Base-by-base conservation (phyloP, 345 rosid species). In the Bruguiera gymnorhiza region DNA sequence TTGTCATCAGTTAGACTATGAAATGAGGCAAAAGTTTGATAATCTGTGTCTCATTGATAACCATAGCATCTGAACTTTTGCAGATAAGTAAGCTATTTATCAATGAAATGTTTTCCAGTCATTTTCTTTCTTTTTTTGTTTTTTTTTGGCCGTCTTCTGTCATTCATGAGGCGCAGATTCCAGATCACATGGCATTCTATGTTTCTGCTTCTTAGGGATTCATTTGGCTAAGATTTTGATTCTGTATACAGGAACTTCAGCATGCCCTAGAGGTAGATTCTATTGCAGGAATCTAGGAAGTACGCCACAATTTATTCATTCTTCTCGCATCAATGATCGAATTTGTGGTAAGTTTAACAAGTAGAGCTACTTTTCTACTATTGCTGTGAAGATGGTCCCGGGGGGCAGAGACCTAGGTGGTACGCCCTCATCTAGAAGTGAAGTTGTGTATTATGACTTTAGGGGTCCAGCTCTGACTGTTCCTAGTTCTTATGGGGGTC, bases 221-320 rank as follows among this genome's bases (percentile, higher is more conserved):
- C 31, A 62, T 59, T 63, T 46, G 76, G 36, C 6, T 74, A 19
- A 43, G 9, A 56, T 74, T n/a, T 57, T 68, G 66, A 21, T 66
- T 62, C 36, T 69, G 26, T 69, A 62, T 76, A 66, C 87, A 94
- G 98, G 98, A 76, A 94, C 83, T 24, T 79, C 93, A 56, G 90
- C 90, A 70, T 88, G 93, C 72, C 89, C 89, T 5, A 74, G 79
- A 6, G 88, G 81, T 31, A 88, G 82, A 75, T 88, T 88, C 74
- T 86, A 88, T 63, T 88, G 90, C 77, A 76, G 82, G 68, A 86
- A 88, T 68, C 69, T 74, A 26, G 93, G 93, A 66, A 86, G 83
- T 66, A 81, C 66, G n/a, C 93, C 90, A 1, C 78, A 31, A 32
- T 86, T 88, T 67, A 73, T 85, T 60, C 85, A 74, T 37, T 83